Evolutionary conservation across 352 stramenopile species (phyloP).

Genomic region (Globisporangium radiosum): DNA sequence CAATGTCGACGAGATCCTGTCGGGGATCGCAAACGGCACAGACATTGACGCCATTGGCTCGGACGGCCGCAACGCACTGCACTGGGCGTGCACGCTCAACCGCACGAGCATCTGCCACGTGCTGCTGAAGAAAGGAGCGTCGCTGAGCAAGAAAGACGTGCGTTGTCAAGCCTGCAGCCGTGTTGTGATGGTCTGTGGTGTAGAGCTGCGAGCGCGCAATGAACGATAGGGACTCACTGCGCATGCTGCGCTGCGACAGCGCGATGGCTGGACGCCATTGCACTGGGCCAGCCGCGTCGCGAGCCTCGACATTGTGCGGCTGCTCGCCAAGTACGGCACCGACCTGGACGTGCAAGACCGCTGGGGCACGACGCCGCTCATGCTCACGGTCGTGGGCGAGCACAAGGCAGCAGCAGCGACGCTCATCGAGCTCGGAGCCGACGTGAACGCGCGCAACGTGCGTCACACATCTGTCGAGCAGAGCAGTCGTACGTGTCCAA

Average conservation of each 20-base stretch:
- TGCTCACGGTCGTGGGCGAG: slow-evolving; percentile 72
- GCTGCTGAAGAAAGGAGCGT: slow-evolving; percentile 76
- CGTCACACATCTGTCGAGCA: not conserved
- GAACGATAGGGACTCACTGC: too few relatives aligned
- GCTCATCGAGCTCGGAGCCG: slow-evolving; percentile 68
- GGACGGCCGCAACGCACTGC: slow-evolving; percentile 69
- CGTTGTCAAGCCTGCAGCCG: not conserved
- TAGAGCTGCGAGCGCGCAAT: too few relatives aligned
- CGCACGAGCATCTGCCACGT: slow-evolving; percentile 73
- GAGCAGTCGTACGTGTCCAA: too few relatives aligned
- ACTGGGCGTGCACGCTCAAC: slow-evolving; percentile 76
- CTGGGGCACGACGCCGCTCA: slow-evolving; percentile 73
- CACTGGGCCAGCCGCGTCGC: slow-evolving; percentile 77
- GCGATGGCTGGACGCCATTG: slow-evolving; percentile 67
- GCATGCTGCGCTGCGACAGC: slow-evolving; percentile 14
- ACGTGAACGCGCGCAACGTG: slow-evolving; percentile 67
- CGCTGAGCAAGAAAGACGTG: slow-evolving; percentile 74
- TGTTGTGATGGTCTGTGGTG: not conserved
- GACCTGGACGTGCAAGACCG: slow-evolving; percentile 68
- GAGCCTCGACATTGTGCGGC: slow-evolving; percentile 62
- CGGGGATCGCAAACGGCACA: slow-evolving; percentile 58
- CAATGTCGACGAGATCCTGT: slow-evolving; percentile 70
- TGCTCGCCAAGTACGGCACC: slow-evolving; percentile 72
- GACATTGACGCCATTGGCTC: slow-evolving; percentile 71
- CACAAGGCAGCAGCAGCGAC: slow-evolving; percentile 45